Evolutionary conservation across 2,329 filamentous ascomycete species (phyloP), one percentile per base, ranked within the genome.

Genomic region (Didymella pomorum): DNA sequence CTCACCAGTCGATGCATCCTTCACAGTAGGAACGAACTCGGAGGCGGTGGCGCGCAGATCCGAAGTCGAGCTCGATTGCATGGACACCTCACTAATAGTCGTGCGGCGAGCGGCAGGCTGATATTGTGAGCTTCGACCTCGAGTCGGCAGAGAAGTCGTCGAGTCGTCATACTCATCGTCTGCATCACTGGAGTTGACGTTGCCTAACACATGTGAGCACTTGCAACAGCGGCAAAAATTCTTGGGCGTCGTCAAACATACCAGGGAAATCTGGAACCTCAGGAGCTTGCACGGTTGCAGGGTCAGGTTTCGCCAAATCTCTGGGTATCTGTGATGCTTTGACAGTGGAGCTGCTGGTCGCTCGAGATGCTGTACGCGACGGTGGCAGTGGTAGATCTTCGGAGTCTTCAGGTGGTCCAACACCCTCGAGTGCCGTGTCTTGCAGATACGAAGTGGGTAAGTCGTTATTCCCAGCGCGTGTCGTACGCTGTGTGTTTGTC

Each of bases 41-140:
- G 65, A 57, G 4, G 73, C 74, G 31, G 71, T 75, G 12, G 74
- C 64, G 31, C 74, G 69, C 20, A 76, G 60, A 21, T 69, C 66
- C 0, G 72, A 73, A 10, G 54, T 29, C 23, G 50, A 31, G 53
- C 56, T 68, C 25, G 66, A 67, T 20, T 58, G 59, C 16, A 51
- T 47, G n/a, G 66, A 70, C 20, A 46, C 18, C 28, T 63, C 56
- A 47, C 64, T 67, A 14, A 44, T 21, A 10, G 45, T 44, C n/a
- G 66, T 50, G 11, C 37, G 44, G 6, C 48, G 51, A 1, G 21
- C 18, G 21, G 18, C 45, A 5, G 63, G 52, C 7, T 49, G 35
- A 47, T 59, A 56, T 29, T 65, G 45, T 14, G 58, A 51, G 16
- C 47, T 56, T 28, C 61, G 59, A 16, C 60, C 62, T 56, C 62